phyloP scores from a whole-genome alignment of 2,329 filamentous ascomycete species.

The Ustulina deusta region DNA sequence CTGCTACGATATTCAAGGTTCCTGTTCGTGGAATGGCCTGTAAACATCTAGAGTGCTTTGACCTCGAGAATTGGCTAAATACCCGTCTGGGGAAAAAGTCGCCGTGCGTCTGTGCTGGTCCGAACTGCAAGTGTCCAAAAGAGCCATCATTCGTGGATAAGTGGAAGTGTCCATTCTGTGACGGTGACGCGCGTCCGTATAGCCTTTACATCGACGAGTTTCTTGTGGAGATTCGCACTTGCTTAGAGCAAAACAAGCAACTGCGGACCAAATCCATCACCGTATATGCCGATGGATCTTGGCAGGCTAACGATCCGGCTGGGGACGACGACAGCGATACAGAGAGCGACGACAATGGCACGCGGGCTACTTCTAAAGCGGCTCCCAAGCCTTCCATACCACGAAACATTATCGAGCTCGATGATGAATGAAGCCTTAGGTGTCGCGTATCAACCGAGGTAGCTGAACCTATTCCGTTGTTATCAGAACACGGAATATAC shows the following conservation, averaged over 20 bases:
- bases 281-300: slow-evolving; percentile 73
- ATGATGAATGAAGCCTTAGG: slow-evolving; percentile 33
- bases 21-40: slow-evolving; percentile 80
- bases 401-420: slow-evolving; percentile 42
- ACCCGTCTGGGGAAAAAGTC: slow-evolving; percentile 67
- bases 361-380: slow-evolving; percentile 28
- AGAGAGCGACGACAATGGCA: slow-evolving; percentile 49
- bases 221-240: slow-evolving; percentile 69
- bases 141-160: slow-evolving; percentile 72
- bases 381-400: slow-evolving; percentile 35
- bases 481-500: not conserved
- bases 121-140: slow-evolving; percentile 55
- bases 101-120: slow-evolving; percentile 50
- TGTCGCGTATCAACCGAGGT: not conserved
- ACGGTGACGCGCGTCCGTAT: slow-evolving; percentile 78
- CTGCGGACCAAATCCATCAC: slow-evolving; percentile 70
- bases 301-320: slow-evolving; percentile 62
- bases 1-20: slow-evolving; percentile 70
- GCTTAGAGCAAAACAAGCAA: slow-evolving; percentile 63
- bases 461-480: not conserved
- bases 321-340: slow-evolving; percentile 50
- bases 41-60: slow-evolving; percentile 87
- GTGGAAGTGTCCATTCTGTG: slow-evolving; percentile 91
- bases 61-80: slow-evolving; percentile 82
- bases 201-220: slow-evolving; percentile 80